Evolutionary conservation across 495 filamentous ascomycete species (phyloP).

Genomic region (Oidiodendron maius): DNA sequence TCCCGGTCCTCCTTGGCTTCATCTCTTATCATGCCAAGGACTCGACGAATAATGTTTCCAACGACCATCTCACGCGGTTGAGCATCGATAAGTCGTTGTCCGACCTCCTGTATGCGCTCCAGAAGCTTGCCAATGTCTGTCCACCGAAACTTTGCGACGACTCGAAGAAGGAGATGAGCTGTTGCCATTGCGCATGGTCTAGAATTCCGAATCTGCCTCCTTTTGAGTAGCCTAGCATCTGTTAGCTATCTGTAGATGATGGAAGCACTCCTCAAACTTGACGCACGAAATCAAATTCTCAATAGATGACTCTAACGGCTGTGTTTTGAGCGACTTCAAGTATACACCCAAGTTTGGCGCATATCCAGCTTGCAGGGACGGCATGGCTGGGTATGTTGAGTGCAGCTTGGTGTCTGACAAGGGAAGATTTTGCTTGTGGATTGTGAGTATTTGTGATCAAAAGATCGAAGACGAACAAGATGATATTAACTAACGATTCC

Average conservation of each 20-base stretch:
- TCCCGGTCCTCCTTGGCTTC: constrained; percentile 76
- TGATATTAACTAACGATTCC: too few relatives aligned
- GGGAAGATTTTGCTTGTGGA: too few relatives aligned
- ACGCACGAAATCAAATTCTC: constrained; percentile 75
- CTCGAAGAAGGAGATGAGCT: constrained; percentile 74
- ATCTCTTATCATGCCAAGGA: constrained; percentile 85
- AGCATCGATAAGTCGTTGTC: constrained; percentile 66
- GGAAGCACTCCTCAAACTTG: not conserved
- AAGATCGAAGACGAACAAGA: too few relatives aligned
- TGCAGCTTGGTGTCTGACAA: not conserved
- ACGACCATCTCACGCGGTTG: constrained; percentile 87
- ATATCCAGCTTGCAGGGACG: constrained; percentile 29
- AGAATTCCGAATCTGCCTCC: constrained; percentile 81
- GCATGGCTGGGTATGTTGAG: constrained; percentile 27
- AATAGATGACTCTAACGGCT: constrained; percentile 71
- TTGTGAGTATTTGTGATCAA: too few relatives aligned
- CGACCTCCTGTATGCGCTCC: constrained; percentile 67
- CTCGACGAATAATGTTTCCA: constrained; percentile 86
- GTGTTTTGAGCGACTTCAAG: constrained; percentile 66
- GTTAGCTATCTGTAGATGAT: constrained; percentile 4
- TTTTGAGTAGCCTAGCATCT: constrained; percentile 67
- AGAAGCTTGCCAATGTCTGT: constrained; percentile 72
- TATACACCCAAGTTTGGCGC: constrained; percentile 69
- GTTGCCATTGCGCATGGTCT: constrained; percentile 87
- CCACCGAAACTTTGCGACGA: constrained; percentile 69